A percentile compares a stretch with the other conserved stretches of the same genome.
Conservation (phyloP, 176 grass and related monocot genomes). For the Juncus inflexus region DNA sequence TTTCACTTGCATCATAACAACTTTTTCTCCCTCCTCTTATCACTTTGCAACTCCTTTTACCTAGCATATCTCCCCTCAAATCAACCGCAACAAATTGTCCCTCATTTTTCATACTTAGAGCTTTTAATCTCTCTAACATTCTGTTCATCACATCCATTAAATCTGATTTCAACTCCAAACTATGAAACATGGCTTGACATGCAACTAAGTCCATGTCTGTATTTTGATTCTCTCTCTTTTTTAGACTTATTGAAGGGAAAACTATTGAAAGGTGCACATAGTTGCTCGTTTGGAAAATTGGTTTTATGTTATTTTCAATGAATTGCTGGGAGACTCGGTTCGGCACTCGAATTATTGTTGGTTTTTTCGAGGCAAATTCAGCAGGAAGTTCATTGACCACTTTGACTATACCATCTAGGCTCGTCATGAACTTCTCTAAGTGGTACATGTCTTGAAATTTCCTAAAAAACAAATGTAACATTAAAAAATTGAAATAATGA, state of each 20-base stretch:
- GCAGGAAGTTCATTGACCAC: constrained; percentile 49
- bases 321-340: constrained; percentile 56
- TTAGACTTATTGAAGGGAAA: constrained; percentile 67
- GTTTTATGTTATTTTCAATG: constrained; percentile 54
- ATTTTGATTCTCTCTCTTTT: constrained; percentile 42
- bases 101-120: constrained; percentile 46
- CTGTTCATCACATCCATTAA: constrained; percentile 48
- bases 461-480: constrained; percentile 33
- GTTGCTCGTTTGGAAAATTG: constrained; percentile 63
- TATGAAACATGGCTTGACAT: constrained; percentile 78
- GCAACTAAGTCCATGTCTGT: constrained; percentile 57
- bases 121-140: constrained; percentile 69
- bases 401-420: constrained; percentile 61
- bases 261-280: constrained; percentile 56
- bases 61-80: constrained; percentile 57
- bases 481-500: no score
- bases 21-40: constrained; percentile 49
- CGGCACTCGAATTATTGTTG: constrained; percentile 69
- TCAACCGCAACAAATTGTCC: constrained; percentile 54
- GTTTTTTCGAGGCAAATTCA: constrained; percentile 47
- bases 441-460: constrained; percentile 89
- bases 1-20: constrained; percentile 60
- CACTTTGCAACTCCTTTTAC: constrained; percentile 58
- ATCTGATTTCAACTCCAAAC: constrained; percentile 57
- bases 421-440: constrained; percentile 55